Percentiles rank a stretch among this genome's conserved stretches.
phyloP scores from a whole-genome alignment of 805 yeast genomes.

The Yamadazyma sp. region DNA sequence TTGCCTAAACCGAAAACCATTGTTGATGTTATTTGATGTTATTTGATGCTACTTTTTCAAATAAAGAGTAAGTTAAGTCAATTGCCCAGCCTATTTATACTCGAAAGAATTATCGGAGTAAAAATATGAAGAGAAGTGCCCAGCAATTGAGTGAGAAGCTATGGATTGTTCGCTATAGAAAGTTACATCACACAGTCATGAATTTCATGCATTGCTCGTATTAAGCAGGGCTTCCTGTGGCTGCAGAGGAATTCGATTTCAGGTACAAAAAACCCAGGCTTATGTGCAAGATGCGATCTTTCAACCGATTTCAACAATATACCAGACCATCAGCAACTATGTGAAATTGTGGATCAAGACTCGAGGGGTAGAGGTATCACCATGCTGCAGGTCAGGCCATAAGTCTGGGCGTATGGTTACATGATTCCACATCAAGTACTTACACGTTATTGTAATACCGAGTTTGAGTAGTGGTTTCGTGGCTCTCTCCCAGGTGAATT shows the following conservation, averaged over 20 bases:
- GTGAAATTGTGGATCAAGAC: conserved; percentile 3
- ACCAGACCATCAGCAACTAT: conserved; percentile 6
- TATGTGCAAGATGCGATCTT: background rate
- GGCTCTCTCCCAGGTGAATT: too few species aligned
- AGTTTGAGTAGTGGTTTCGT: too few species aligned
- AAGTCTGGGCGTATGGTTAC: too few species aligned
- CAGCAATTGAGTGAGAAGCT: background rate
- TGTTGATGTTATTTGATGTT: background rate
- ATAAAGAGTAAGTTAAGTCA: background rate
- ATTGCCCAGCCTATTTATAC: background rate
- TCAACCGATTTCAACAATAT: conserved; percentile 1
- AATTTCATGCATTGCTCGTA: conserved; percentile 2
- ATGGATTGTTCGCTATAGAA: background rate
- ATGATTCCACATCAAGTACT: too few species aligned
- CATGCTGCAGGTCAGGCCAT: too few species aligned
- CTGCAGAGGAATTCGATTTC: conserved; percentile 3
- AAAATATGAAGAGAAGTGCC: conserved; percentile 4
- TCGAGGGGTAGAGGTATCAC: too few species aligned
- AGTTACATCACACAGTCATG: conserved; percentile 1
- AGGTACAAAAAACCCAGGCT: conserved; percentile 4
- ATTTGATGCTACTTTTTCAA: background rate
- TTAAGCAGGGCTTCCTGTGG: conserved; percentile 2
- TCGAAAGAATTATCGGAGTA: background rate
- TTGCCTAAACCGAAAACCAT: conserved; percentile 38
- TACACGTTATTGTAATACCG: too few species aligned